phyloP scores from a whole-genome alignment of 2,329 filamentous ascomycete species.

The Proliferodiscus dingleyae region DNA sequence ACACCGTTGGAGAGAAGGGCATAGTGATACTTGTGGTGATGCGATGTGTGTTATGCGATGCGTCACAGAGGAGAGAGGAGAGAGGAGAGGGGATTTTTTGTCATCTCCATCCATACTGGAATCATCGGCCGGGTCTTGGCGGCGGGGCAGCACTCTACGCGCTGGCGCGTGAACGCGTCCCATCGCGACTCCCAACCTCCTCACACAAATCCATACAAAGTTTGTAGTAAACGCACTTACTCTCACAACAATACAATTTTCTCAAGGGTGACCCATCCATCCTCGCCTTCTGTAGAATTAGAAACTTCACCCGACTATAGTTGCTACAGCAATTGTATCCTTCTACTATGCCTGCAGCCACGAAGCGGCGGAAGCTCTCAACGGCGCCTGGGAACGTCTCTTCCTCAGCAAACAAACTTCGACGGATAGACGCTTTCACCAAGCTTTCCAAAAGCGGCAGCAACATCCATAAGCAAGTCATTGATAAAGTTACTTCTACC shows the following conservation, averaged over 20 bases:
- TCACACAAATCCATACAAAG: constrained; percentile 3
- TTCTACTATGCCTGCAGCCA: constrained; percentile 27
- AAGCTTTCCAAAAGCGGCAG: constrained; percentile 39
- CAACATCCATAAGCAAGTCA: constrained; percentile 28
- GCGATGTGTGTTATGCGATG: too few species aligned
- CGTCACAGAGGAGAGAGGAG: too few species aligned
- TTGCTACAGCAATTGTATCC: constrained; percentile 17
- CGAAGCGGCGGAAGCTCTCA: constrained; percentile 29
- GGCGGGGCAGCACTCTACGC: constrained; percentile 28
- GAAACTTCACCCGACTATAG: constrained; percentile 15
- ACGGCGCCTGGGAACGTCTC: constrained; percentile 12
- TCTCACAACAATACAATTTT: not conserved
- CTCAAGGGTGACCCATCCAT: constrained; percentile 13
- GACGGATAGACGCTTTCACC: constrained; percentile 39
- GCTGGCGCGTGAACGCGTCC: constrained; percentile 17
- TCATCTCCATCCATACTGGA: too few species aligned
- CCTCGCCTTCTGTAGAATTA: constrained; percentile 17
- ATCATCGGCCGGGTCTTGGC: too few species aligned
- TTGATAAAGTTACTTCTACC: constrained; percentile 29
- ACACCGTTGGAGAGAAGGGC: not conserved
- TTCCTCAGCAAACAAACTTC: constrained; percentile 21
- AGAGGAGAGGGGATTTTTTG: too few species aligned
- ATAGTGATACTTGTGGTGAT: constrained; percentile 5
- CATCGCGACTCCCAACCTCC: constrained; percentile 21
- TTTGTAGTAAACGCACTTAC: not conserved